Conservation (phyloP, 257 asterid species). For the Nicotiana attenuata region DNA sequence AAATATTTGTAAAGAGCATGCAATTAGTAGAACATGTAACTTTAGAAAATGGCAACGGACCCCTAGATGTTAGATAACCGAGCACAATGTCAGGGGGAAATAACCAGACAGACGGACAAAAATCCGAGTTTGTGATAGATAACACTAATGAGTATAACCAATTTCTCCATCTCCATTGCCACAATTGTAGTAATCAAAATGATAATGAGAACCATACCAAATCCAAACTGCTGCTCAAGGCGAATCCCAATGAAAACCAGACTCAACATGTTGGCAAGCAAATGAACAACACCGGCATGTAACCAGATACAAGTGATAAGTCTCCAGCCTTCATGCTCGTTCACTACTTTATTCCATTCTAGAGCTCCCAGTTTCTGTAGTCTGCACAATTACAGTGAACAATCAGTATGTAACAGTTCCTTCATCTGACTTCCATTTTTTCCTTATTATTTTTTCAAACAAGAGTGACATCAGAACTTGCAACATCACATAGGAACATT, state of each 20-base stretch:
- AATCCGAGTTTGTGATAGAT: too few species aligned
- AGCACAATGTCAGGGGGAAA: too few species aligned
- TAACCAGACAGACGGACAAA: too few species aligned
- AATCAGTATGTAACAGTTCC: background rate
- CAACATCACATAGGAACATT: background rate
- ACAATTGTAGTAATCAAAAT: too few species aligned
- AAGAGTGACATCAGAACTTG: background rate
- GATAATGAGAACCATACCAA: slow-evolving; percentile 32
- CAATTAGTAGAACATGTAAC: too few species aligned
- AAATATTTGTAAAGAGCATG: too few species aligned
- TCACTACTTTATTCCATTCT: slow-evolving; percentile 66
- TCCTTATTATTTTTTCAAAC: background rate
- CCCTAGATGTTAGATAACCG: too few species aligned
- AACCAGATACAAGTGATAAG: slow-evolving; percentile 85
- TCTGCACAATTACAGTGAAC: slow-evolving; percentile 31
- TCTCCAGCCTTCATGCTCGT: slow-evolving; percentile 72
- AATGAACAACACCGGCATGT: slow-evolving; percentile 86
- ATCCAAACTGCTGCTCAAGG: slow-evolving; percentile 93
- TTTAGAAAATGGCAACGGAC: too few species aligned
- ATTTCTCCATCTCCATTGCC: too few species aligned
- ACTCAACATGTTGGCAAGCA: slow-evolving; percentile 83
- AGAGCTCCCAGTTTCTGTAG: slow-evolving; percentile 76
- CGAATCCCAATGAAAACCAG: slow-evolving; percentile 78
- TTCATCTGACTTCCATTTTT: background rate
- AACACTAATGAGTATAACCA: too few species aligned